Evolutionary conservation across 2,329 filamentous ascomycete genomes (phyloP), one percentile per base, ranked within the genome.

Genomic region (Fusarium verrucosum): DNA sequence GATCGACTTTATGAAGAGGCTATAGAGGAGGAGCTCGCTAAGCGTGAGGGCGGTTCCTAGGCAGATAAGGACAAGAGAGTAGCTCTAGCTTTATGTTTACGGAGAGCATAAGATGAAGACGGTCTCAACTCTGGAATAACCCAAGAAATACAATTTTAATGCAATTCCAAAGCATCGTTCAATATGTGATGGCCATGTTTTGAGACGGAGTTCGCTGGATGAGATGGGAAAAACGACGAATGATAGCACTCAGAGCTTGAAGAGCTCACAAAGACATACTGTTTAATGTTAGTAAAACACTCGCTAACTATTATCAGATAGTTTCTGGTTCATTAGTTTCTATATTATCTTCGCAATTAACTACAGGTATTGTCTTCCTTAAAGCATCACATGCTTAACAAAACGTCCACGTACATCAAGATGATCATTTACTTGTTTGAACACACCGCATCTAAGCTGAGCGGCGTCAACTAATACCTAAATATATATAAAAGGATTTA

Each of bases 1-100:
- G 83, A 85, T 63, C 71, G 78, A 22, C 53, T 78, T 36, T 85
- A 85, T 49, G 82, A 84, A 58, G 82, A 84, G 72, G 72, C 76
- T 5, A 84, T 85, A 71, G 83, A 85, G 76, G 83, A 85, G 38
- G 82, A 85, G 72, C 85, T 85, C 62, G 83, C 82, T 40, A 85
- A 84, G 77, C 73, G 82, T 33, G 83, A 85, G 47, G 83, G 83
- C 8, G 83, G 83, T 25, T 77, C 81, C 16, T 84, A 45, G 56
- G 58, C 11, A 10, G 16, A 23, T 16, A 4, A 28, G 19, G 5
- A 19, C 9, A 33, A 9, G 4, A 16, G 10, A 20, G 8, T 11
- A 28, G 14, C 16, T 35, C 3, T 6, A n/a, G 11, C 17, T 23
- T 4, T 14, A 26, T 7, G 22, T 17, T 36, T 7, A 46, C 11